Evolutionary conservation across 495 filamentous ascomycete genomes (phyloP).

Genomic region (Aspergillus egyptiacus): DNA sequence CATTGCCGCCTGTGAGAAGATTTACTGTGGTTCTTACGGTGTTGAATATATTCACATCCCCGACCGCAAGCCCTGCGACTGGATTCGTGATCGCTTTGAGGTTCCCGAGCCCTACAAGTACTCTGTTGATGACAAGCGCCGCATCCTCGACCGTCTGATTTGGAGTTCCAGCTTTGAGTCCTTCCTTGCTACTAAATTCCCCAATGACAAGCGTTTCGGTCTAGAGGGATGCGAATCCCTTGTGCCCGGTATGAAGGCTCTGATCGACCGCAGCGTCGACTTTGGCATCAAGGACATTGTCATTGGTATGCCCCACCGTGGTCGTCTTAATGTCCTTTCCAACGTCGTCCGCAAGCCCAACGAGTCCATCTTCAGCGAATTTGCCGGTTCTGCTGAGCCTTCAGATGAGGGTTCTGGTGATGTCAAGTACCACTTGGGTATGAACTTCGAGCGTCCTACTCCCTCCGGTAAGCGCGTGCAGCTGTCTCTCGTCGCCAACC

Average conservation of each 20-base stretch:
- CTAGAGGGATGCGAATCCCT: constrained; percentile 94
- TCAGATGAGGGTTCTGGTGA: constrained; percentile 96
- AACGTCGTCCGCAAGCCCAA: constrained; percentile 99
- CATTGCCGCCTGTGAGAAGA: constrained; percentile 82
- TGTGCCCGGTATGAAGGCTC: constrained; percentile 97
- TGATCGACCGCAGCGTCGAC: constrained; percentile 96
- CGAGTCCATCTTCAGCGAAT: constrained; percentile 98
- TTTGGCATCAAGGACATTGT: constrained; percentile 98
- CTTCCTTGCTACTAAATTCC: constrained; percentile 94
- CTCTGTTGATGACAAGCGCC: constrained; percentile 91
- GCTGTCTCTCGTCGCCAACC: constrained; percentile 95
- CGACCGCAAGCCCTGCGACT: constrained; percentile 95
- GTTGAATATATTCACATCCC: constrained; percentile 99
- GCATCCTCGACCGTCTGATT: constrained; percentile 94
- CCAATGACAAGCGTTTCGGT: constrained; percentile 99
- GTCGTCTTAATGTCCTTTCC: constrained; percentile 93
- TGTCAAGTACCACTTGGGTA: constrained; percentile 98
- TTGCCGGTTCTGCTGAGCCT: constrained; percentile 80
- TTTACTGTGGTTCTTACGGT: constrained; percentile 95
- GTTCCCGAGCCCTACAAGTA: constrained; percentile 92
- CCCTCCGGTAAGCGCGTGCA: constrained; percentile 98
- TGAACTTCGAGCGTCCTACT: constrained; percentile 99
- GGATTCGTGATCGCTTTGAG: constrained; percentile 91
- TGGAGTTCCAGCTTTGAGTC: constrained; percentile 96
- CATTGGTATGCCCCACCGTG: constrained; percentile 99